These are phyloP conservation scores for Phaeosphaeriaceae sp. DNA, from an alignment of 2,329 filamentous ascomycete genomes.

Conservation along the genomic window DNA sequence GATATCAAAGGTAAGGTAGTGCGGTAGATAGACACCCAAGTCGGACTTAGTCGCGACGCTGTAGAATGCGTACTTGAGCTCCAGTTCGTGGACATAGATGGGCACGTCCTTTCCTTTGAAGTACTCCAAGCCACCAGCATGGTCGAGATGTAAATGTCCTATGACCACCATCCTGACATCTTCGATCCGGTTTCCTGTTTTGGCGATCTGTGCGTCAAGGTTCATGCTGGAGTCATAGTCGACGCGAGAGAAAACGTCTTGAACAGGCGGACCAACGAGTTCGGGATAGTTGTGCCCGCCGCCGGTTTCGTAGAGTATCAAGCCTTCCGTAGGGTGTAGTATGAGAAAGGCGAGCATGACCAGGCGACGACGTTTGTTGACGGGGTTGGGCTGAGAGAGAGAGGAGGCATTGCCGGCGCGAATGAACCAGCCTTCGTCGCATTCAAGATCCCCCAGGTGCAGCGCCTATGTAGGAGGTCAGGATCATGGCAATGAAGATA, in stretches of 20 bases:
- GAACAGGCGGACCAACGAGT: conserved; percentile 34
- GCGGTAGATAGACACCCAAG: conserved; percentile 43
- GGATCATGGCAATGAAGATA: not conserved
- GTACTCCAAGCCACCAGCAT: conserved; percentile 45
- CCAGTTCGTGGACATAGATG: conserved; percentile 48
- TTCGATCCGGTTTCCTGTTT: conserved; percentile 44
- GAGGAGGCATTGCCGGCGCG: conserved; percentile 38
- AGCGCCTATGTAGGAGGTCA: conserved; percentile 29
- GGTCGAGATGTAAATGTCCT: conserved; percentile 48
- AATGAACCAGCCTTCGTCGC: conserved; percentile 47
- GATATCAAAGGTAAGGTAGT: conserved; percentile 47
- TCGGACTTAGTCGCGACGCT: conserved; percentile 47
- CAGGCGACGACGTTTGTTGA: conserved; percentile 34
- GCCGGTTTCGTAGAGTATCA: conserved; percentile 49
- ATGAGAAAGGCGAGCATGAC: conserved; percentile 41
- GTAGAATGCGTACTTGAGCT: conserved; percentile 49
- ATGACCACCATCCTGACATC: conserved; percentile 49
- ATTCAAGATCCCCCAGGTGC: conserved; percentile 46
- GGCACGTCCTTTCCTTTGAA: conserved; percentile 45
- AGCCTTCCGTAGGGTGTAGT: conserved; percentile 43
- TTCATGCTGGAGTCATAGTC: conserved; percentile 32
- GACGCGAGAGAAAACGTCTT: conserved; percentile 44
- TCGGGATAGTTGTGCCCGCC: conserved; percentile 43
- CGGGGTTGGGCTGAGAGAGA: conserved; percentile 36
- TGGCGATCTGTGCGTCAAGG: conserved; percentile 32